These are phyloP conservation scores for Solanum chacoense DNA, from an alignment of 305 asterid genomes.

Conservation along the genomic window DNA sequence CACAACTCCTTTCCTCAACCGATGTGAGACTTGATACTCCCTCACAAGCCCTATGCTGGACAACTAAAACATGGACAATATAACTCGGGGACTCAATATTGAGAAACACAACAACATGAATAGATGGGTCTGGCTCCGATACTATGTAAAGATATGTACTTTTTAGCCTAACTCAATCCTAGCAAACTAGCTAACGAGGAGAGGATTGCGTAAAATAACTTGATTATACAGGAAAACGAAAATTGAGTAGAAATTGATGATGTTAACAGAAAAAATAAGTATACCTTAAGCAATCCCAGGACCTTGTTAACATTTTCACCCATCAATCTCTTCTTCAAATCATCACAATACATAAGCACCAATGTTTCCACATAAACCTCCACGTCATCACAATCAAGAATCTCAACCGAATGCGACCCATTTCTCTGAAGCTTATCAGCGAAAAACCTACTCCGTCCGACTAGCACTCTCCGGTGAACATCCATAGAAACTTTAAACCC, in stretches of 20 bases:
- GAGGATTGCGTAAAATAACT: background rate
- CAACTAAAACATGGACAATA: background rate
- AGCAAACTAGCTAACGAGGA: background rate
- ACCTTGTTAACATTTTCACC: conserved; percentile 55
- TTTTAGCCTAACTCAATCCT: background rate
- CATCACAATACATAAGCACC: conserved; percentile 68
- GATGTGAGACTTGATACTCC: background rate
- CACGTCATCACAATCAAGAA: conserved; percentile 83
- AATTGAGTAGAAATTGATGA: background rate
- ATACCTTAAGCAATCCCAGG: conserved; percentile 70
- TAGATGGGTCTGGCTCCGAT: background rate
- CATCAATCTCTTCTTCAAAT: conserved; percentile 48
- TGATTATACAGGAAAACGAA: background rate
- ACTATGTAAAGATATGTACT: background rate
- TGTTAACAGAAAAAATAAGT: background rate
- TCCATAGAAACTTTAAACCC: conserved; percentile 44
- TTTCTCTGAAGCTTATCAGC: conserved; percentile 55
- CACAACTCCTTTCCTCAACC: background rate
- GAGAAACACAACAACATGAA: background rate
- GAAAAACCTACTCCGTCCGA: conserved; percentile 64
- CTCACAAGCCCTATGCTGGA: background rate
- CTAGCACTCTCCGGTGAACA: conserved; percentile 62
- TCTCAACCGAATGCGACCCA: conserved; percentile 70
- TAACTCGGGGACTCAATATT: background rate
- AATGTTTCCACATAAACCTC: conserved; percentile 71